Evolutionary conservation across 306 rosid genomes (phyloP).

Genomic region (Begonia loranthoides): DNA sequence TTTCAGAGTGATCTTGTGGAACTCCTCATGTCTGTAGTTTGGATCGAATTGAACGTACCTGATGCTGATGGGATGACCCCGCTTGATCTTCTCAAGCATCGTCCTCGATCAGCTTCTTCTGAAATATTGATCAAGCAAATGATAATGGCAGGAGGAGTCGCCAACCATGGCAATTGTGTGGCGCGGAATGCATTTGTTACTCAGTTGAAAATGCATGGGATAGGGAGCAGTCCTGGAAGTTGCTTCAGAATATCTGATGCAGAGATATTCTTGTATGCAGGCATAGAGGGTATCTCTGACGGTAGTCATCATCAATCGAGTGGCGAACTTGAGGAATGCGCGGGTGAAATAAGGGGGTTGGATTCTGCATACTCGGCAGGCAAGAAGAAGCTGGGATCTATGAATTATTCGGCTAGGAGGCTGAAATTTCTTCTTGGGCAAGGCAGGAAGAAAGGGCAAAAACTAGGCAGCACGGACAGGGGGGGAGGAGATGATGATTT

Average conservation of each 20-base stretch:
- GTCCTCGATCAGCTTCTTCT: conserved; percentile 45
- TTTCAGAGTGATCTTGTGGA: conserved; percentile 54
- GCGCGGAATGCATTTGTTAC: conserved; percentile 38
- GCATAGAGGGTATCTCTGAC: conserved; percentile 46
- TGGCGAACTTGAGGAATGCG: conserved; percentile 21
- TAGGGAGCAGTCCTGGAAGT: conserved; percentile 70
- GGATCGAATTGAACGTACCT: conserved; percentile 44
- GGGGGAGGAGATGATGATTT: conserved; percentile 32
- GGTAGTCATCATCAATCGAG: conserved; percentile 29
- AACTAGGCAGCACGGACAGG: conserved; percentile 13
- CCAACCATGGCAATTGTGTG: conserved; percentile 22
- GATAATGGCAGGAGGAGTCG: conserved; percentile 59
- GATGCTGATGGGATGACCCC: conserved; percentile 72
- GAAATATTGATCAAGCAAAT: conserved; percentile 59
- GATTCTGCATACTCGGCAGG: conserved; percentile 26
- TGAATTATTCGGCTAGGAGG: conserved; percentile 24
- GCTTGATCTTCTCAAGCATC: conserved; percentile 56
- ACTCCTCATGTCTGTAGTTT: conserved; percentile 45
- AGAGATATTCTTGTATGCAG: conserved; percentile 77
- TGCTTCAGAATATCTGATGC: conserved; percentile 89
- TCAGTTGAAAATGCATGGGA: conserved; percentile 56
- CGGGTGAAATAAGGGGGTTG: conserved; percentile 28
- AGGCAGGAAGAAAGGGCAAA: conserved; percentile 44
- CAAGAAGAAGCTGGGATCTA: conserved; percentile 30
- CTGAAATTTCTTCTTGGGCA: conserved; percentile 55